Conservation (phyloP, 2,329 filamentous ascomycete genomes). For the Sarocladiaceae sp. region DNA sequence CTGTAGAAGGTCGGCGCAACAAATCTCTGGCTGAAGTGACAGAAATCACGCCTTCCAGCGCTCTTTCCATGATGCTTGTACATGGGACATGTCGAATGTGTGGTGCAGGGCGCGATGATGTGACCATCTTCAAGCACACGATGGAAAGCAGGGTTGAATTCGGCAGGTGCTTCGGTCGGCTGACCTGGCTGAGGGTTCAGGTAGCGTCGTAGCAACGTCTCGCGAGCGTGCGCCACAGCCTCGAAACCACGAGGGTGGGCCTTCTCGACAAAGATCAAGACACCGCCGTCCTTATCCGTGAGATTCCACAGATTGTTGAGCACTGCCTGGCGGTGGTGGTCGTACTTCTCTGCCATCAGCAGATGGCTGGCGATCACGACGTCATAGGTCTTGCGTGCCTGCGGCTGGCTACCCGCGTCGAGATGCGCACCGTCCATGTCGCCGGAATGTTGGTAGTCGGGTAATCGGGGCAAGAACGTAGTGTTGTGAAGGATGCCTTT, state of each 20-base stretch:
- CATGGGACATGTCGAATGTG: slow-evolving; percentile 85
- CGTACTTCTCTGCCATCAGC: slow-evolving; percentile 71
- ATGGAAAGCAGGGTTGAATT: slow-evolving; percentile 33
- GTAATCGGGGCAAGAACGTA: slow-evolving; percentile 86
- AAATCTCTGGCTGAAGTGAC: slow-evolving; percentile 86
- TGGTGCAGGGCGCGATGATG: slow-evolving; percentile 78
- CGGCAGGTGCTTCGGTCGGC: slow-evolving; percentile 25
- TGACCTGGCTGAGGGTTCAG: slow-evolving; percentile 50
- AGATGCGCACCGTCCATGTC: slow-evolving; percentile 55
- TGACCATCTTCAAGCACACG: slow-evolving; percentile 55
- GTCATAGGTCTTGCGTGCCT: slow-evolving; percentile 75
- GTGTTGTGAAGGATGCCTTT: slow-evolving; percentile 81
- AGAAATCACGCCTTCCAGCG: slow-evolving; percentile 79
- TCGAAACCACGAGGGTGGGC: slow-evolving; percentile 90
- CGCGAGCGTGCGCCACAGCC: slow-evolving; percentile 78
- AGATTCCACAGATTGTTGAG: slow-evolving; percentile 88
- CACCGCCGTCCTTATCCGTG: slow-evolving; percentile 76
- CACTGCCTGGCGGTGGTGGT: slow-evolving; percentile 71
- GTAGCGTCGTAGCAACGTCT: slow-evolving; percentile 71
- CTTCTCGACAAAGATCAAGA: slow-evolving; percentile 86
- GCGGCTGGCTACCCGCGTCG: slow-evolving; percentile 50
- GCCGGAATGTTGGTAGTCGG: slow-evolving; percentile 71
- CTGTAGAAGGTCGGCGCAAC: slow-evolving; percentile 81
- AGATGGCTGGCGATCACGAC: slow-evolving; percentile 86
- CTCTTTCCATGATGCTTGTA: slow-evolving; percentile 68